A percentile compares a stretch with the other conserved stretches of the same genome.
Evolutionary conservation across 2,329 filamentous ascomycete genomes (phyloP).

Genomic region (Aureobasidium sp.): DNA sequence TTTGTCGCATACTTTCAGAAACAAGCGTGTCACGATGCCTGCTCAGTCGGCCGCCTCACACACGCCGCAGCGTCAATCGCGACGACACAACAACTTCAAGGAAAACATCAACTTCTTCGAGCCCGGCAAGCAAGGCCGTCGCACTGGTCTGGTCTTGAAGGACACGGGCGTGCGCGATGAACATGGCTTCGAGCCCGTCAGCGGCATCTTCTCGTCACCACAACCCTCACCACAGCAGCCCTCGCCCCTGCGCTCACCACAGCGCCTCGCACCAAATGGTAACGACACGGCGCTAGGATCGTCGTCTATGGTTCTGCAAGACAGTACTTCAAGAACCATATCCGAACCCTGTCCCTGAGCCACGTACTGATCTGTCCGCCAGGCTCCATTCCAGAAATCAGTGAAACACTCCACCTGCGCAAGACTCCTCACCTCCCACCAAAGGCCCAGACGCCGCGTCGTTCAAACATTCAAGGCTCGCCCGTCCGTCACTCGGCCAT

Average conservation of each 20-base stretch:
- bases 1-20: background rate
- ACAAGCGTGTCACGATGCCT: background rate
- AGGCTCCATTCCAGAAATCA: conserved; percentile 47
- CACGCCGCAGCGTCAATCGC: conserved; percentile 17
- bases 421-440: conserved; percentile 42
- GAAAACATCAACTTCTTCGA: conserved; percentile 20
- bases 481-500: conserved; percentile 56
- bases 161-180: conserved; percentile 79
- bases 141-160: conserved; percentile 77
- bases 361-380: background rate
- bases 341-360: background rate
- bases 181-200: conserved; percentile 82
- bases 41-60: conserved; percentile 5
- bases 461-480: conserved; percentile 52
- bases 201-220: conserved; percentile 83
- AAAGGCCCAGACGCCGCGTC: conserved; percentile 54
- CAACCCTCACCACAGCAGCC: conserved; percentile 47
- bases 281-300: conserved; percentile 41
- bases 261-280: conserved; percentile 22
- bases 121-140: conserved; percentile 47
- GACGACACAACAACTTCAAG: conserved; percentile 18
- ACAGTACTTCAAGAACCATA: conserved; percentile 43
- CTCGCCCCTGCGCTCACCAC: conserved; percentile 20
- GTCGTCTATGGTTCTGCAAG: conserved; percentile 51
- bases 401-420: conserved; percentile 35